Percentiles rank a stretch among this genome's conserved stretches.
Conservation (phyloP, 371 early-diverging fungal genomes). For the Synchytrium microbalum region DNA sequence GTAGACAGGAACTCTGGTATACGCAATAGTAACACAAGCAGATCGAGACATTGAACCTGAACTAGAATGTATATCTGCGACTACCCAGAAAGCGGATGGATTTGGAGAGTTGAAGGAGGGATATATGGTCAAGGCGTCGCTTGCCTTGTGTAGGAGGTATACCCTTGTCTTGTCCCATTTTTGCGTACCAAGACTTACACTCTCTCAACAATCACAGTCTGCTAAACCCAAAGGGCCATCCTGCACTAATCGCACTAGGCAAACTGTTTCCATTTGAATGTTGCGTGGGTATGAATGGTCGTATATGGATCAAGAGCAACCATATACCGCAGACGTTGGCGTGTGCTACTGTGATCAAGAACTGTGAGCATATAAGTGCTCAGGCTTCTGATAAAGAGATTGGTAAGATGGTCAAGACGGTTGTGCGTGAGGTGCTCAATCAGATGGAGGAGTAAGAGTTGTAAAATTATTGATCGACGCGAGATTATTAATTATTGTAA, state of each 20-base stretch:
- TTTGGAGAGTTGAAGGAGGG: constrained; percentile 74
- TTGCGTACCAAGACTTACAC: not conserved
- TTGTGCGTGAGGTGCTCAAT: no score
- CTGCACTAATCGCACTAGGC: constrained; percentile 59
- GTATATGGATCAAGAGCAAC: constrained; percentile 80
- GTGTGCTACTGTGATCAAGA: constrained; percentile 56
- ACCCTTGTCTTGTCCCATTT: not conserved
- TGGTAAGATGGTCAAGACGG: no score
- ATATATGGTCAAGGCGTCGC: constrained; percentile 58
- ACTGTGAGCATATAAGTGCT: no score
- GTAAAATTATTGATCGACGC: no score
- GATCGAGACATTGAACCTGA: constrained; percentile 95
- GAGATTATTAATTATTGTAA: no score
- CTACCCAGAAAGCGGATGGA: constrained; percentile 63
- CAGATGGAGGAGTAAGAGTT: no score
- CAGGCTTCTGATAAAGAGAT: no score
- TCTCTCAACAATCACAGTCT: constrained; percentile 56
- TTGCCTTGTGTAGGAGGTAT: constrained; percentile 43
- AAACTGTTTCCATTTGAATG: constrained; percentile 73
- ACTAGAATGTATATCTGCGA: constrained; percentile 76
- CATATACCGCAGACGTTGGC: constrained; percentile 49
- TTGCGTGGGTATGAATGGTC: constrained; percentile 89
- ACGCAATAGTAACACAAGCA: constrained; percentile 75
- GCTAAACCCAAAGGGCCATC: constrained; percentile 58
- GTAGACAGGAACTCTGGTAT: constrained; percentile 66